A percentile compares a stretch with the other conserved stretches of the same genome.
These are phyloP conservation scores for Claviceps capensis DNA, from an alignment of 2,329 filamentous ascomycete genomes.

Conservation along the genomic window DNA sequence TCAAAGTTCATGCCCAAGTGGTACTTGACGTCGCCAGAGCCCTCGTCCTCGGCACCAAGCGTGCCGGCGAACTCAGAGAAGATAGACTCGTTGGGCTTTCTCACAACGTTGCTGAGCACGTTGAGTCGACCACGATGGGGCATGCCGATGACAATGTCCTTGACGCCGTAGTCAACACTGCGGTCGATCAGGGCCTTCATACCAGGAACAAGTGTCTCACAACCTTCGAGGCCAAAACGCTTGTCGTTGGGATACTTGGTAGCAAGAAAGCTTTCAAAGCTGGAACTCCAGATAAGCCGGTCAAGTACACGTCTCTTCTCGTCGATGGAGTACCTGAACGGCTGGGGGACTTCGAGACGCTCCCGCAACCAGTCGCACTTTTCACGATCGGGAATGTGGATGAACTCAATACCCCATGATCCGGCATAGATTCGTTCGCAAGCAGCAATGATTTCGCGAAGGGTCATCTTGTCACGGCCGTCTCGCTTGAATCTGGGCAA, in stretches of 20 bases:
- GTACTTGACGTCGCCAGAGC: slow-evolving; percentile 98
- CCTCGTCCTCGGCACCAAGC: slow-evolving; percentile 78
- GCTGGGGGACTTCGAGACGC: slow-evolving; percentile 82
- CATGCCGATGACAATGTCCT: slow-evolving; percentile 99
- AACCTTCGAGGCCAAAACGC: slow-evolving; percentile 95
- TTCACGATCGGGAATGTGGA: slow-evolving; percentile 93
- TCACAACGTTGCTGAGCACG: slow-evolving; percentile 93
- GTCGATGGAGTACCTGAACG: slow-evolving; percentile 95
- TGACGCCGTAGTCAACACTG: slow-evolving; percentile 95
- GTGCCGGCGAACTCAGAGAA: slow-evolving; percentile 96
- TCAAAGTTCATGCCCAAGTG: slow-evolving; percentile 99
- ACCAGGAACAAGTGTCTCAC: slow-evolving; percentile 89
- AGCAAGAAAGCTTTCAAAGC: slow-evolving; percentile 88
- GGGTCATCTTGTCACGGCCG: slow-evolving; percentile 84
- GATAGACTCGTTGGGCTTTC: slow-evolving; percentile 98
- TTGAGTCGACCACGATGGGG: slow-evolving; percentile 97
- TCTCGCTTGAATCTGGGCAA: slow-evolving; percentile 85
- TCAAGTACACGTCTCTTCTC: slow-evolving; percentile 97
- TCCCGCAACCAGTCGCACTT: slow-evolving; percentile 98
- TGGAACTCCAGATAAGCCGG: slow-evolving; percentile 95
- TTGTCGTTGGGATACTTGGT: slow-evolving; percentile 99
- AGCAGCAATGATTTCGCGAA: slow-evolving; percentile 82
- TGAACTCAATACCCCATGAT: slow-evolving; percentile 96
- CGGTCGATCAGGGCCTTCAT: slow-evolving; percentile 99
- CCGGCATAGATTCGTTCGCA: slow-evolving; percentile 96